Percentiles rank a stretch among this genome's conserved stretches.
Evolutionary conservation across 768 basidiomycete species (phyloP).

Genomic region (Auricularia heimuer): DNA sequence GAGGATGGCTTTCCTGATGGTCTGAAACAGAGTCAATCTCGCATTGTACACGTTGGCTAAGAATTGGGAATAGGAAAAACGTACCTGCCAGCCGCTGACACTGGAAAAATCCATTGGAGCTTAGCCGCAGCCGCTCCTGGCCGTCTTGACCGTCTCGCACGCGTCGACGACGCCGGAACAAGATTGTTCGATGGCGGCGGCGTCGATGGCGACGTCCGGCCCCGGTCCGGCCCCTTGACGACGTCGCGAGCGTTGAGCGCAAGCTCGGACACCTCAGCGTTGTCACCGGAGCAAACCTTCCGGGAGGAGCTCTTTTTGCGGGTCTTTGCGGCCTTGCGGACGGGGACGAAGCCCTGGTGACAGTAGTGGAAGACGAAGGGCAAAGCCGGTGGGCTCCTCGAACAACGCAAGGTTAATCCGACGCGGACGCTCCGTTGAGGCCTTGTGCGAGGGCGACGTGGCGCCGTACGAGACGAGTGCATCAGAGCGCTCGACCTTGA

Average conservation of each 20-base stretch:
- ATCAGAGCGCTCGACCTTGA: conserved; percentile 45
- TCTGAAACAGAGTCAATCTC: conserved; percentile 34
- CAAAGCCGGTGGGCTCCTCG: conserved; percentile 76
- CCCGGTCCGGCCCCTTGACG: conserved; percentile 54
- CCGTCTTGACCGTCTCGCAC: conserved; percentile 78
- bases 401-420: conserved; percentile 63
- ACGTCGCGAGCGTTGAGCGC: conserved; percentile 66
- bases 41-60: neutral
- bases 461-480: conserved; percentile 68
- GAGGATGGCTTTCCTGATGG: conserved; percentile 99
- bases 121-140: conserved; percentile 55
- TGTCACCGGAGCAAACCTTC: conserved; percentile 94
- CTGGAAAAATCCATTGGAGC: conserved; percentile 99
- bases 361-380: conserved; percentile 75
- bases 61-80: conserved; percentile 15
- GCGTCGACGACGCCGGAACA: conserved; percentile 91
- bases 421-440: conserved; percentile 45
- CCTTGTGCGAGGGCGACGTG: conserved; percentile 72
- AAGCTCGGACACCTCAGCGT: conserved; percentile 52
- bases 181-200: conserved; percentile 74
- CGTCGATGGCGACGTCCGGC: conserved; percentile 68
- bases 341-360: conserved; percentile 81
- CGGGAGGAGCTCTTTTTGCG: conserved; percentile 94
- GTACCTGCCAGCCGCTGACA: conserved; percentile 95
- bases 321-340: conserved; percentile 77